These are phyloP conservation scores for Aegle marmelos DNA, from an alignment of 345 rosid species.

Conservation along the genomic window DNA sequence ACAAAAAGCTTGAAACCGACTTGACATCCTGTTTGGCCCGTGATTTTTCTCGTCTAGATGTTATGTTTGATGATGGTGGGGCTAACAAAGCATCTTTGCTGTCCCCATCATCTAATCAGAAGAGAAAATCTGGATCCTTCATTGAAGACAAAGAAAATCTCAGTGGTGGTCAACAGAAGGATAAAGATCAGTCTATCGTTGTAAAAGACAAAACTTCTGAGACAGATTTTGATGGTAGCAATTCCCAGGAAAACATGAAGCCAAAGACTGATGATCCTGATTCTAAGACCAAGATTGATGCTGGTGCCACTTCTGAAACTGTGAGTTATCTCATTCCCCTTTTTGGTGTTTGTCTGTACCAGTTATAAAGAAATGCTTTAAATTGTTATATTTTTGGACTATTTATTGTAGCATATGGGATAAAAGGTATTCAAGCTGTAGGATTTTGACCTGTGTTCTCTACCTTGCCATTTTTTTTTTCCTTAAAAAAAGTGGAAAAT, in stretches of 20 bases:
- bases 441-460: too few relatives aligned
- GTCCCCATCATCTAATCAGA: conserved; percentile 35
- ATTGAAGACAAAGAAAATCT: conserved; percentile 58
- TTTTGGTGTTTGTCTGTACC: not conserved
- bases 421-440: not conserved
- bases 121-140: conserved; percentile 23
- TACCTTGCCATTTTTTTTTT: not conserved
- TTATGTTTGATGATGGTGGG: conserved; percentile 61
- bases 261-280: conserved; percentile 29
- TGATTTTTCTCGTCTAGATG: conserved; percentile 86
- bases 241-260: conserved; percentile 26
- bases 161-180: conserved; percentile 28
- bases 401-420: not conserved
- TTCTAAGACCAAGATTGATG: conserved; percentile 31
- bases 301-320: conserved; percentile 16
- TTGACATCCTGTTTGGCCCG: conserved; percentile 60
- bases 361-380: not conserved
- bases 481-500: too few relatives aligned
- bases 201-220: conserved; percentile 22
- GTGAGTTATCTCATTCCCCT: conserved; percentile 34
- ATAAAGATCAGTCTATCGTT: conserved; percentile 20
- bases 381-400: not conserved
- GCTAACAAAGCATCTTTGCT: conserved; percentile 27
- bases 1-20: conserved; percentile 80
- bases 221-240: conserved; percentile 23